Conservation (phyloP, 352 stramenopile genomes). For the Hyaloperonospora brassicae region DNA sequence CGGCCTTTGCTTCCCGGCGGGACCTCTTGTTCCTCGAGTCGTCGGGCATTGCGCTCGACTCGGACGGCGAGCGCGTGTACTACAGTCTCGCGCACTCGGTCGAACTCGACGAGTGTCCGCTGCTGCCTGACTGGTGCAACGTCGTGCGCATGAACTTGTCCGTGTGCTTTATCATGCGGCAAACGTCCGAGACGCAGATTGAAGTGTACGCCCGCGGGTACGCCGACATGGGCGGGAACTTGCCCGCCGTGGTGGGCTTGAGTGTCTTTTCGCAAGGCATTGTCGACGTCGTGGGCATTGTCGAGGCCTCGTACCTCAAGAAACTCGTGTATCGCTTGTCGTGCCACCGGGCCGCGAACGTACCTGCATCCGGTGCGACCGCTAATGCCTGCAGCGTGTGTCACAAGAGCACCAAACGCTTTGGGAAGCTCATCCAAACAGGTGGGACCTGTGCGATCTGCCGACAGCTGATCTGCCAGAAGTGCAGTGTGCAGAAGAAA, state of each 20-base stretch:
- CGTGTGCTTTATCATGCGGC: constrained; percentile 44
- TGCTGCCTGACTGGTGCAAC: constrained; percentile 21
- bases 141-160: constrained; percentile 40
- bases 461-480: constrained; percentile 33
- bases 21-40: constrained; percentile 42
- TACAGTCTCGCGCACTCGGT: constrained; percentile 44
- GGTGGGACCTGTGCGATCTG: constrained; percentile 36
- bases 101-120: constrained; percentile 26
- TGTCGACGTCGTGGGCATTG: constrained; percentile 28
- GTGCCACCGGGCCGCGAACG: constrained; percentile 11
- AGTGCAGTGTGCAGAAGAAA: constrained; percentile 48
- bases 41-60: constrained; percentile 36
- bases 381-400: constrained; percentile 34
- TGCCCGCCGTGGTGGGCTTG: constrained; percentile 26
- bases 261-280: constrained; percentile 28
- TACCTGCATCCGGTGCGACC: constrained; percentile 2
- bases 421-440: constrained; percentile 26
- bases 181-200: constrained; percentile 29
- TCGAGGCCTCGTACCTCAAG: constrained; percentile 46
- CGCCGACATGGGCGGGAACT: constrained; percentile 31
- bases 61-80: constrained; percentile 33
- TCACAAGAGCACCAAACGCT: constrained; percentile 27
- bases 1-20: constrained; percentile 31
- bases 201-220: constrained; percentile 44
- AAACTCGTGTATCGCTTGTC: constrained; percentile 39